Evolutionary conservation across 176 grass and related monocot species (phyloP).

Genomic region (Aegilops sharonensis): DNA sequence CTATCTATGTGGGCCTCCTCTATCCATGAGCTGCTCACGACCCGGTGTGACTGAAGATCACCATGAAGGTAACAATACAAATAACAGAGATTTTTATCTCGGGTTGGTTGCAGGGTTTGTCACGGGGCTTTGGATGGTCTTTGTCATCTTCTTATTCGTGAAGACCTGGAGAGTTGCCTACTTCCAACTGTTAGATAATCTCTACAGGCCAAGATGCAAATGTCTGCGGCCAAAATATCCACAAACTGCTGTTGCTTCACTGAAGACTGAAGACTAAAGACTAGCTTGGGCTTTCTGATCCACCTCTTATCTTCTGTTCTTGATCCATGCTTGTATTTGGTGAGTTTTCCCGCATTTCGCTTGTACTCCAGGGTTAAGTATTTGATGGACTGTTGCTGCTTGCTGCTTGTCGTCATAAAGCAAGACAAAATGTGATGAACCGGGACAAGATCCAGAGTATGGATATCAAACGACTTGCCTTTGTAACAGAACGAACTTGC

Average conservation of each 20-base stretch:
- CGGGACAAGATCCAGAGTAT: no score
- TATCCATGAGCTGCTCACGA: not conserved
- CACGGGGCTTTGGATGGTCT: constrained; percentile 20
- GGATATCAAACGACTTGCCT: no score
- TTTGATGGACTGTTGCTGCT: not conserved
- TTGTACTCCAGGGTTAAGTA: not conserved
- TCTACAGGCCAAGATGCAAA: not conserved
- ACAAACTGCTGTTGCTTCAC: not conserved
- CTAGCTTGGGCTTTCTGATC: not conserved
- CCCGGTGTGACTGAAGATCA: not conserved
- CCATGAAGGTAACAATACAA: not conserved
- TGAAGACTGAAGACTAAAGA: not conserved
- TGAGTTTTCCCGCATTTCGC: not conserved
- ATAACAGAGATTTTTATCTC: not conserved
- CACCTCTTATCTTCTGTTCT: not conserved
- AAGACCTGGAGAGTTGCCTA: constrained; percentile 16
- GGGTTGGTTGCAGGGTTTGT: constrained; percentile 21
- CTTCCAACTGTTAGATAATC: constrained; percentile 5
- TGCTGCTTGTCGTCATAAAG: not conserved
- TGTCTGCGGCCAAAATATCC: not conserved
- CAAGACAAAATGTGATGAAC: not conserved
- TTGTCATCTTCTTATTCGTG: constrained; percentile 3
- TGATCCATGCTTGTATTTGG: not conserved
- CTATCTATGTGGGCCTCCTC: constrained; percentile 26
- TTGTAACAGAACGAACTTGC: no score